phyloP scores from a whole-genome alignment of 2,329 filamentous ascomycete genomes.

The Fusarium austroafricanum region DNA sequence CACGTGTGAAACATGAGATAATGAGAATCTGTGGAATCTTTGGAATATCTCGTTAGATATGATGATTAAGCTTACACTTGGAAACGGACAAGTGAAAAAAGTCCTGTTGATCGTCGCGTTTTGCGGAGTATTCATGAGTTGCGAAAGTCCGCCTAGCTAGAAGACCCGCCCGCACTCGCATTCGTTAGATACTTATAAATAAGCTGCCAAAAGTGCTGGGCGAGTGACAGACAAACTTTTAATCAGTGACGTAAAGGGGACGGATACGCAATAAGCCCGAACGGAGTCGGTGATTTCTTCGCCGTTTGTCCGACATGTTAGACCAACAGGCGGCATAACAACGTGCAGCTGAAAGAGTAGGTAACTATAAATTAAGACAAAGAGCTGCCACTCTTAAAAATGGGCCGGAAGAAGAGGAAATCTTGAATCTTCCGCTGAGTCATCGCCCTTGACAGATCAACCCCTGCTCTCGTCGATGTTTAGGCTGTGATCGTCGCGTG shows the following conservation, averaged over 20 bases:
- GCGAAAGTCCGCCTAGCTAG: neutral
- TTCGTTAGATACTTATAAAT: neutral
- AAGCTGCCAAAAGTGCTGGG: neutral
- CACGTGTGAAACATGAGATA: neutral
- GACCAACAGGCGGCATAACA: neutral
- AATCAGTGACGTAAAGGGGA: neutral
- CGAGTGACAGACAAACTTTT: too few relatives aligned
- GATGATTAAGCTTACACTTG: neutral
- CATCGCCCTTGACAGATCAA: fast-evolving
- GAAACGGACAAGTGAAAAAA: neutral
- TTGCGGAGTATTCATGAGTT: neutral
- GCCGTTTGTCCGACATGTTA: neutral
- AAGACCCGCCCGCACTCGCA: neutral
- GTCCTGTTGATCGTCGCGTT: too few relatives aligned
- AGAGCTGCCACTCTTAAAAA: neutral
- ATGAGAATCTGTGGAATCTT: neutral
- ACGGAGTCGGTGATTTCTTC: neutral
- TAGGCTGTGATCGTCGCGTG: neutral
- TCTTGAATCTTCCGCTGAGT: constrained; percentile 5
- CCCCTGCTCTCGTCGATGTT: neutral
- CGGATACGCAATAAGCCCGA: neutral
- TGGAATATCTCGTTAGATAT: neutral
- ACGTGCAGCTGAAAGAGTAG: neutral
- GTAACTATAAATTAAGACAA: neutral
- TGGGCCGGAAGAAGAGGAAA: constrained; percentile 6